These are phyloP conservation scores for Ascomycota sp. DNA, from an alignment of 2,329 filamentous ascomycete species.

Conservation along the genomic window DNA sequence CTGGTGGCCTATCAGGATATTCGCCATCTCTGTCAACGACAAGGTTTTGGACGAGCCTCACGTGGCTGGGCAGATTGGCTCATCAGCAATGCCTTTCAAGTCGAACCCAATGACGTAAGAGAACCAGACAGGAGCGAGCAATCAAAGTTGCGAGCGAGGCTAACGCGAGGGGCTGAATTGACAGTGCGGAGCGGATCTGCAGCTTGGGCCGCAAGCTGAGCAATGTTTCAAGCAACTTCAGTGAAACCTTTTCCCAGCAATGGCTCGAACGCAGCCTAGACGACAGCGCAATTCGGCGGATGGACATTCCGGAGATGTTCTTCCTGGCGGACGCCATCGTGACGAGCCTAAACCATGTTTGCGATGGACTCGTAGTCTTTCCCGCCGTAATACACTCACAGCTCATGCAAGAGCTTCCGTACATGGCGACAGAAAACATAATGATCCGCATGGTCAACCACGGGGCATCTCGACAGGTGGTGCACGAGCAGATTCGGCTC, in stretches of 20 bases:
- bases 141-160: too few relatives aligned
- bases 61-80: slow-evolving; percentile 51
- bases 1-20: too few relatives aligned
- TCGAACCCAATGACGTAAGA: slow-evolving; percentile 4
- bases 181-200: slow-evolving; percentile 3
- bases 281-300: slow-evolving; percentile 49
- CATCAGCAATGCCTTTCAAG: slow-evolving; percentile 14
- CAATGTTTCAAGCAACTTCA: slow-evolving; percentile 16
- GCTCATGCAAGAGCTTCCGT: slow-evolving; percentile 61
- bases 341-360: slow-evolving; percentile 47
- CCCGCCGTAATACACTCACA: slow-evolving; percentile 47
- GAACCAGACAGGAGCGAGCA: background rate
- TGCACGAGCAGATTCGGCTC: slow-evolving; percentile 74
- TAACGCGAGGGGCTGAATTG: slow-evolving; percentile 1
- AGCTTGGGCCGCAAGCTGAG: slow-evolving; percentile 18
- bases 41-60: slow-evolving; percentile 81
- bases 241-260: slow-evolving; percentile 12
- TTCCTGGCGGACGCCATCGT: slow-evolving; percentile 48
- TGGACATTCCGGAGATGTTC: slow-evolving; percentile 45
- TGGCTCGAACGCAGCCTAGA: slow-evolving; percentile 54
- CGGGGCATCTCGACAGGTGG: slow-evolving; percentile 56
- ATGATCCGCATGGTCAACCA: slow-evolving; percentile 60
- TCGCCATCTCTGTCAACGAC: slow-evolving; percentile 18
- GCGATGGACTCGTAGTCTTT: slow-evolving; percentile 56
- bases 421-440: slow-evolving; percentile 52